Evolutionary conservation across 2,329 filamentous ascomycete genomes (phyloP), one percentile per base, ranked within the genome.

Genomic region (Cladorrhinum sp.): DNA sequence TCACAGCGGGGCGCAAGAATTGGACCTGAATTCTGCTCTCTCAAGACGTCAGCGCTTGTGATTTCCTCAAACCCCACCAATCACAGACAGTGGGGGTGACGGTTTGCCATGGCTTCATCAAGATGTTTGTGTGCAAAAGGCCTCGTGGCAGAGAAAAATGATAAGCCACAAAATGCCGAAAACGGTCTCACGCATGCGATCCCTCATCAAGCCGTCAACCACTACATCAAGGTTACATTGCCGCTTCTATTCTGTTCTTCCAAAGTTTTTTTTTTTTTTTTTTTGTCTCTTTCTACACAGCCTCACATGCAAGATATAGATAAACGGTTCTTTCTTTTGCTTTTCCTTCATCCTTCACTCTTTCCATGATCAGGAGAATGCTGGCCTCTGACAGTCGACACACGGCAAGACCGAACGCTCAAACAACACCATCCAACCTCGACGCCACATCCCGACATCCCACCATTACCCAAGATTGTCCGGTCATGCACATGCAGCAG

Each of bases 401-500:
- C 27, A 32, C 27, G 32, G 32, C 3, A 36, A 3, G 32, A 9
- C 32, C 32, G 32, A 36, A 36, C 16, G 16, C 32, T 36, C 12
- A 9, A 24, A 50, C 18, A 20, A 2, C 9, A 18, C 22, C 41
- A 12, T 4, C 38, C 2, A 50, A 59, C 57, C 23, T 18, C 32
- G 23, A 50, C 57, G 58, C 61, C 58, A 53, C 61, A 58, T 23
- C 18, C 54, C 54, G 50, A 18, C 56, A 20, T 45, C 41, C 24
- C 32, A 51, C 36, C 51, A 59, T 65, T 63, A 60, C 32, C 59
- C 61, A 60, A 59, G 25, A 51, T 59, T 63, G 59, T 23, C 22
- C 32, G 3, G 29, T 25, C 13, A n/a, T n/a, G n/a, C n/a, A n/a
- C 48, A 55, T 41, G 41, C 41, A 45, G 41, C 16, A 45, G n/a